phyloP scores from a whole-genome alignment of 2,329 filamentous ascomycete genomes.

The Colletotrichum eremochloae region DNA sequence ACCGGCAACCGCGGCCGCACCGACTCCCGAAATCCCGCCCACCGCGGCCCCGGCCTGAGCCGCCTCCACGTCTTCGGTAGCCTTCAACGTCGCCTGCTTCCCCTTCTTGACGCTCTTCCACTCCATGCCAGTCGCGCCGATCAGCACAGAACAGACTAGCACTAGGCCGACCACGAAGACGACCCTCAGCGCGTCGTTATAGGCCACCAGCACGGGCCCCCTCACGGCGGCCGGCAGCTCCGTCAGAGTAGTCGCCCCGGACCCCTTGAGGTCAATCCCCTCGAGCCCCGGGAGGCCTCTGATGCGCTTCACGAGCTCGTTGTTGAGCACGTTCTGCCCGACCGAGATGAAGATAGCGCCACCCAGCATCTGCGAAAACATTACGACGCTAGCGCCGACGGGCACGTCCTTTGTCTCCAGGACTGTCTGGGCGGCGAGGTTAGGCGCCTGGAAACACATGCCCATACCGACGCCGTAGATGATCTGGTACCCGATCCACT shows the following conservation, averaged over 20 bases:
- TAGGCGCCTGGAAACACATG: slow-evolving; percentile 58
- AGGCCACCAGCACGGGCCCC: slow-evolving; percentile 56
- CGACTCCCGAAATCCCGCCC: neutral
- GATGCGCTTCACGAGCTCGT: slow-evolving; percentile 54
- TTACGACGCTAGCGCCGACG: slow-evolving; percentile 58
- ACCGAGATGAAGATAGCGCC: slow-evolving; percentile 61
- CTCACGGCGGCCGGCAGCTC: slow-evolving; percentile 45
- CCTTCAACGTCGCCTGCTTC: slow-evolving; percentile 34
- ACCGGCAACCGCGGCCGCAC: neutral
- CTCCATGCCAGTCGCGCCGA: slow-evolving; percentile 69
- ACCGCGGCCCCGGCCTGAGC: slow-evolving; percentile 7
- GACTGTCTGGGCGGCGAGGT: slow-evolving; percentile 62
- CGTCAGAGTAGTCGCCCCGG: slow-evolving; percentile 42
- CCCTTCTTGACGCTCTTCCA: slow-evolving; percentile 65
- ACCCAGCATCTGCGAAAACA: slow-evolving; percentile 61
- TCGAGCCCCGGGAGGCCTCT: slow-evolving; percentile 48
- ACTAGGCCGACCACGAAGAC: slow-evolving; percentile 73
- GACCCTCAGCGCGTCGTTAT: slow-evolving; percentile 71
- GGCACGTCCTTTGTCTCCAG: slow-evolving; percentile 57
- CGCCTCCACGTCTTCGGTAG: slow-evolving; percentile 19
- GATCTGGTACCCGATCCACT: slow-evolving; percentile 60
- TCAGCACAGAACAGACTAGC: slow-evolving; percentile 64
- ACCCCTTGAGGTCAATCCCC: slow-evolving; percentile 35
- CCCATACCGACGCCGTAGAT: slow-evolving; percentile 61
- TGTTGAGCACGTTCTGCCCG: slow-evolving; percentile 60